These are phyloP conservation scores for Alloteropsis angusta DNA, from an alignment of 202 grass and related monocot genomes.

Conservation along the genomic window DNA sequence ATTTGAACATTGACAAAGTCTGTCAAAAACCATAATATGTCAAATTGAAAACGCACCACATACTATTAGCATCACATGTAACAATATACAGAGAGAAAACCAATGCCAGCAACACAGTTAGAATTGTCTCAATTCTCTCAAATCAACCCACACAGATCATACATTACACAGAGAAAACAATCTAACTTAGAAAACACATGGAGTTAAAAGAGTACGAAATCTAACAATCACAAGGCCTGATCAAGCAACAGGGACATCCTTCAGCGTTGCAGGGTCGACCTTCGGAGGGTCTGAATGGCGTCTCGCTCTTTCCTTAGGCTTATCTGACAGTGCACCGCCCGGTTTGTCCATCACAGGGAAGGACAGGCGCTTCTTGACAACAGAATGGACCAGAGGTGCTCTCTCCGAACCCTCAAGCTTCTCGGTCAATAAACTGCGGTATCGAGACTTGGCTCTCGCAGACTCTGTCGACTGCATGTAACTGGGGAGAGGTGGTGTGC, in stretches of 20 bases:
- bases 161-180: conserved; percentile 30
- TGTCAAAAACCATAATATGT: background rate
- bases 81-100: background rate
- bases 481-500: conserved; percentile 60
- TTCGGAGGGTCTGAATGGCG: conserved; percentile 58
- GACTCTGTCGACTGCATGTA: conserved; percentile 82
- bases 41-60: conserved; percentile 14
- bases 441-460: conserved; percentile 54
- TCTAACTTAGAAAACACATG: conserved; percentile 38
- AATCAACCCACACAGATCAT: conserved; percentile 36
- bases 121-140: conserved; percentile 9
- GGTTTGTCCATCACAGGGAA: conserved; percentile 49
- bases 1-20: background rate
- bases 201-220: background rate
- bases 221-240: conserved; percentile 21
- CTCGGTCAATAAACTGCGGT: conserved; percentile 38
- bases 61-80: conserved; percentile 1
- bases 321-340: conserved; percentile 10
- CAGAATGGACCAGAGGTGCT: conserved; percentile 29
- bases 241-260: conserved; percentile 42
- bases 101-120: conserved; percentile 23
- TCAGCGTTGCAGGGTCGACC: conserved; percentile 45
- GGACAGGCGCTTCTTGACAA: conserved; percentile 72
- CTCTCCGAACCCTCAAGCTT: conserved; percentile 42
- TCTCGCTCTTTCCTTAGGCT: conserved; percentile 27